A percentile compares a stretch with the other conserved stretches of the same genome.
phyloP scores from a whole-genome alignment of 306 rosid species.

The Corylus heterophylla region DNA sequence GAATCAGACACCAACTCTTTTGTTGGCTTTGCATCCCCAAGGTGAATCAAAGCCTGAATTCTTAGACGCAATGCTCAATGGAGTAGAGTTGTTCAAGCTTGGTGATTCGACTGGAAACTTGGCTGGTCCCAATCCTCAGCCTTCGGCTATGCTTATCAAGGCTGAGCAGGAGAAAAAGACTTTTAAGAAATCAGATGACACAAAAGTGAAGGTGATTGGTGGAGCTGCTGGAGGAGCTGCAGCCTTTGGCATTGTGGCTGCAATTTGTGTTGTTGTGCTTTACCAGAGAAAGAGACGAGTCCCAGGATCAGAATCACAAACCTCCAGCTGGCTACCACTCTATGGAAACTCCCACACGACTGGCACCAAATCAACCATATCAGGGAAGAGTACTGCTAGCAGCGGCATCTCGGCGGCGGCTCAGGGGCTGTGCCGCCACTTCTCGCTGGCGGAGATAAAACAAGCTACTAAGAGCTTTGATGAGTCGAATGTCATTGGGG shows the following conservation, averaged over 20 bases:
- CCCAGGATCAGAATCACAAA: slow-evolving; percentile 30
- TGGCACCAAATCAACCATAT: slow-evolving; percentile 30
- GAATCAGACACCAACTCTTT: slow-evolving; percentile 18
- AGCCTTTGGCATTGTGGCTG: slow-evolving; percentile 47
- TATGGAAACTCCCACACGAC: slow-evolving; percentile 25
- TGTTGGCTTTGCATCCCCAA: slow-evolving; percentile 48
- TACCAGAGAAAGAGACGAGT: slow-evolving; percentile 36
- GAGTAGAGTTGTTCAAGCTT: slow-evolving; percentile 59
- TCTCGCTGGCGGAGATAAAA: slow-evolving; percentile 49
- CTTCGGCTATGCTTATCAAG: slow-evolving; percentile 36
- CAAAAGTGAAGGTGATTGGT: slow-evolving; percentile 32
- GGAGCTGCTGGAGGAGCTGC: slow-evolving; percentile 61
- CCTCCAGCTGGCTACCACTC: slow-evolving; percentile 56
- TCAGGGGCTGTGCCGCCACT: slow-evolving; percentile 55
- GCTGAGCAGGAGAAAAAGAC: neutral
- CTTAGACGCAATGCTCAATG: slow-evolving; percentile 48
- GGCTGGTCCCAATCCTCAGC: slow-evolving; percentile 58
- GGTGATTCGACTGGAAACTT: slow-evolving; percentile 36
- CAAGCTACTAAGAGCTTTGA: slow-evolving; percentile 47
- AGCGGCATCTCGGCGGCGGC: slow-evolving; percentile 34
- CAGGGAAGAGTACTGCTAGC: slow-evolving; percentile 39
- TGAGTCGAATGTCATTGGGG: slow-evolving; percentile 57
- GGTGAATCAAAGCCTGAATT: slow-evolving; percentile 29
- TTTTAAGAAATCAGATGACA: neutral
- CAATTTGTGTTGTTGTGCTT: slow-evolving; percentile 27